Evolutionary conservation across 371 early-diverging fungal genomes (phyloP).

Genomic region (Mucor indicus): DNA sequence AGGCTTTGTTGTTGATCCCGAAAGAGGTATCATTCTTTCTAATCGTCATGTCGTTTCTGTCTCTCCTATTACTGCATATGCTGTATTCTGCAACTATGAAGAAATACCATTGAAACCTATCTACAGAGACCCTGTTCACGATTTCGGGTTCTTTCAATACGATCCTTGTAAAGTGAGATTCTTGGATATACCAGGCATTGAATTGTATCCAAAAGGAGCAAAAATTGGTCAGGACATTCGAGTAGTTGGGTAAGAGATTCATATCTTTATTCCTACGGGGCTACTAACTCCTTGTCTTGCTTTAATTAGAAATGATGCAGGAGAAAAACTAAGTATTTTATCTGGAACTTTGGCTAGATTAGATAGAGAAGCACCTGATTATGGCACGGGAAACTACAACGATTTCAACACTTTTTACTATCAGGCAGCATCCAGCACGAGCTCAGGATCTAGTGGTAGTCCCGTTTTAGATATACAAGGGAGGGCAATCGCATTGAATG

Average conservation of each 20-base stretch:
- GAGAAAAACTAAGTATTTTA: constrained; percentile 76
- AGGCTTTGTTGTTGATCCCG: constrained; percentile 89
- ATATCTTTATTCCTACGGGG: neutral
- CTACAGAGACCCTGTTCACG: constrained; percentile 87
- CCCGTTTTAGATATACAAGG: constrained; percentile 71
- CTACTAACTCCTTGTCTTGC: neutral
- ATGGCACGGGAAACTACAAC: constrained; percentile 61
- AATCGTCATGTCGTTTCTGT: constrained; percentile 89
- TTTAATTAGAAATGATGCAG: constrained; percentile 64
- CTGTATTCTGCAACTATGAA: constrained; percentile 83
- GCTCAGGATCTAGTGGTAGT: constrained; percentile 68
- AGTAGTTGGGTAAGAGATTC: constrained; percentile 63
- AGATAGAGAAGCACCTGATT: constrained; percentile 53
- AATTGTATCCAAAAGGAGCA: constrained; percentile 71
- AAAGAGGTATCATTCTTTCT: constrained; percentile 81
- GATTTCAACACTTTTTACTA: constrained; percentile 71
- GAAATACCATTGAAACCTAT: constrained; percentile 80
- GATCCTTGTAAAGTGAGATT: constrained; percentile 74
- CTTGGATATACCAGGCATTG: constrained; percentile 66
- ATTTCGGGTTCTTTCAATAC: constrained; percentile 89
- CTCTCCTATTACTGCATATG: constrained; percentile 81
- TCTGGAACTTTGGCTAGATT: constrained; percentile 78
- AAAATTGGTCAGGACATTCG: constrained; percentile 81
- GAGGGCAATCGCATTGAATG: constrained; percentile 66
- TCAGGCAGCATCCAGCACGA: constrained; percentile 68